These are phyloP conservation scores for Luffa aegyptiaca DNA, from an alignment of 306 rosid genomes.

Conservation along the genomic window DNA sequence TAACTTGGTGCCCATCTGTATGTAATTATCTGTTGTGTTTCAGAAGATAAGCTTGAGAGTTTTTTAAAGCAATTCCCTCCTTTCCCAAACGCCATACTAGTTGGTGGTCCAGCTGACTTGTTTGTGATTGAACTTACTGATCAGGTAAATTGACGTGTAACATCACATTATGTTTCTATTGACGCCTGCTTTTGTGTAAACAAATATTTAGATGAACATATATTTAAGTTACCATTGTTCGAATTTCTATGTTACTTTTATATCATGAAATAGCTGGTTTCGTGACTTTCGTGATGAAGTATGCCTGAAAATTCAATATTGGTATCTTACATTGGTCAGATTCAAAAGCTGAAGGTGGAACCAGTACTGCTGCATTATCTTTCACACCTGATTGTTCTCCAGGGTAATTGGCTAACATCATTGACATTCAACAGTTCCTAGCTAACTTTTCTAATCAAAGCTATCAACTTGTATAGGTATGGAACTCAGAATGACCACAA, in stretches of 20 bases:
- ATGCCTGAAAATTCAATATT: not conserved
- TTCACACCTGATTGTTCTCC: constrained; percentile 58
- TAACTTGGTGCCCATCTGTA: constrained; percentile 6
- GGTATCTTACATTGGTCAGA: constrained; percentile 37
- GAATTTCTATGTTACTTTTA: not conserved
- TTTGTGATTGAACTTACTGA: constrained; percentile 88
- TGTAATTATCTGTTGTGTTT: constrained; percentile 19
- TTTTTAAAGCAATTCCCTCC: constrained; percentile 72
- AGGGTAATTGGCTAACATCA: constrained; percentile 35
- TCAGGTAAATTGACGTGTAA: constrained; percentile 34
- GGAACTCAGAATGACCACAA: constrained; percentile 92
- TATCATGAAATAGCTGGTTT: not conserved
- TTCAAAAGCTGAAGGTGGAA: constrained; percentile 91
- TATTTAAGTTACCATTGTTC: not conserved
- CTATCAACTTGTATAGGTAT: constrained; percentile 34
- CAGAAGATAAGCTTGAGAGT: constrained; percentile 67
- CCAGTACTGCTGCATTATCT: constrained; percentile 92
- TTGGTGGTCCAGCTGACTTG: constrained; percentile 81
- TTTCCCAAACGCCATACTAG: constrained; percentile 69
- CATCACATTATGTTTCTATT: not conserved
- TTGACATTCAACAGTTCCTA: not conserved
- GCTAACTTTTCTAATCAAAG: constrained; percentile 10
- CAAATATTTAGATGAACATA: not conserved
- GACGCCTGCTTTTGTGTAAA: not conserved
- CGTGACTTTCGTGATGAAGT: not conserved